Evolutionary conservation across 352 stramenopile species (phyloP).

Genomic region (Phytophthora hibernalis): DNA sequence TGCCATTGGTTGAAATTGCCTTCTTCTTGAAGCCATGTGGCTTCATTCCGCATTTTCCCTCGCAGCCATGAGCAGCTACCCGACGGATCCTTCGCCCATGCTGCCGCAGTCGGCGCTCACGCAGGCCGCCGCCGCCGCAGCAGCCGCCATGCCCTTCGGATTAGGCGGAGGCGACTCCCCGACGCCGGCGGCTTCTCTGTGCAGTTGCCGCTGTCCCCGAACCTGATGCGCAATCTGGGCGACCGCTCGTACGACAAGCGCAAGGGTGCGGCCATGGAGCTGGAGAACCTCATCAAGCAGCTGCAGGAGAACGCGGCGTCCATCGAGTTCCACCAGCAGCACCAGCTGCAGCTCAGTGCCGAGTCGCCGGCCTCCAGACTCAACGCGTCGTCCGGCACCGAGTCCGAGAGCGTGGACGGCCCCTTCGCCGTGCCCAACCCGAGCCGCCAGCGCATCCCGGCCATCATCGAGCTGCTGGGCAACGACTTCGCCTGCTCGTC

Average conservation of each 20-base stretch:
- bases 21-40: slow-evolving; percentile 16
- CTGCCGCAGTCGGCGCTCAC: slow-evolving; percentile 65
- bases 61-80: slow-evolving; percentile 40
- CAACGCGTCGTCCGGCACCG: slow-evolving; percentile 21
- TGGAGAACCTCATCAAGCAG: slow-evolving; percentile 98
- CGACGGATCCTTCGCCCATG: slow-evolving; percentile 48
- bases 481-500: slow-evolving; percentile 98
- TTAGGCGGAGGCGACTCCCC: slow-evolving; percentile 34
- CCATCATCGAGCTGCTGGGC: slow-evolving; percentile 96
- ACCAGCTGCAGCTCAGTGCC: slow-evolving; percentile 42
- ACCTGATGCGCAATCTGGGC: slow-evolving; percentile 92
- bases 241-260: slow-evolving; percentile 99
- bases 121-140: slow-evolving; percentile 49
- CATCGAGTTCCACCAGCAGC: slow-evolving; percentile 70
- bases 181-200: slow-evolving; percentile 46
- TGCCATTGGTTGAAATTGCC: background rate
- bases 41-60: background rate
- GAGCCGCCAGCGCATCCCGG: slow-evolving; percentile 87
- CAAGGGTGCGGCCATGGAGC: slow-evolving; percentile 98
- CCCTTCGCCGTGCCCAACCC: slow-evolving; percentile 41
- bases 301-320: slow-evolving; percentile 94
- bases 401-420: slow-evolving; percentile 38
- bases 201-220: slow-evolving; percentile 78
- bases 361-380: slow-evolving; percentile 22
- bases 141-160: slow-evolving; percentile 57